phyloP scores from a whole-genome alignment of 345 rosid species.

The Eutrema yunnanense region DNA sequence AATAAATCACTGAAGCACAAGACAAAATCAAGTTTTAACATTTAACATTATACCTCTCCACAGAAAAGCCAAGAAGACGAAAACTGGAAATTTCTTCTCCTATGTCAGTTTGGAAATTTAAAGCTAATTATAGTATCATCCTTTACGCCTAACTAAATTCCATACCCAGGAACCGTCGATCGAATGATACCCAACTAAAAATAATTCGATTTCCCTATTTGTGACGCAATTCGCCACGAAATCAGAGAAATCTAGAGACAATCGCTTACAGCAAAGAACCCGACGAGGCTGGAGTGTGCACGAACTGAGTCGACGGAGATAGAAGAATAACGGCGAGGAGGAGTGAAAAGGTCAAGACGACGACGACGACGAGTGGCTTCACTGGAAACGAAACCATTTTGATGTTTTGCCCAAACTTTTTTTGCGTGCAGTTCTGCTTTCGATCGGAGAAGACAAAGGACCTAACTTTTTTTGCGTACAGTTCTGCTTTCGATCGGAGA shows the following conservation, averaged over 20 bases:
- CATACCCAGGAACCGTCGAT: not conserved
- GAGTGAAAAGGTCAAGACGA: constrained; percentile 51
- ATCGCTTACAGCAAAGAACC: constrained; percentile 30
- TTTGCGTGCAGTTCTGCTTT: too few species aligned
- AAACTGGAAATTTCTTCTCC: not conserved
- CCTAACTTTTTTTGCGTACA: too few species aligned
- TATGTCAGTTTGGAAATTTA: not conserved
- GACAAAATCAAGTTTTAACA: not conserved
- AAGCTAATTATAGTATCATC: not conserved
- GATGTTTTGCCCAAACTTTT: not conserved
- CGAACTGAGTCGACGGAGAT: constrained; percentile 41
- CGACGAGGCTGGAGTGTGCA: constrained; percentile 14
- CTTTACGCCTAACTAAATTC: not conserved
- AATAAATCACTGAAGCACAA: constrained; percentile 33
- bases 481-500: too few species aligned
- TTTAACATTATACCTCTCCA: not conserved
- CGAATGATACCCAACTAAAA: not conserved
- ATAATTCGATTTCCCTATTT: not conserved
- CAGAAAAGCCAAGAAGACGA: not conserved
- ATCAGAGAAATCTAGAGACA: not conserved
- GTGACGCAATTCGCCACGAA: not conserved
- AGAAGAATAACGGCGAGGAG: constrained; percentile 52
- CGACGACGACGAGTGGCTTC: constrained; percentile 56
- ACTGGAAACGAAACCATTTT: constrained; percentile 51
- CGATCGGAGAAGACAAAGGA: too few species aligned